Evolutionary conservation across 768 basidiomycete genomes (phyloP).

Genomic region (Pleurotus cornucopiae): DNA sequence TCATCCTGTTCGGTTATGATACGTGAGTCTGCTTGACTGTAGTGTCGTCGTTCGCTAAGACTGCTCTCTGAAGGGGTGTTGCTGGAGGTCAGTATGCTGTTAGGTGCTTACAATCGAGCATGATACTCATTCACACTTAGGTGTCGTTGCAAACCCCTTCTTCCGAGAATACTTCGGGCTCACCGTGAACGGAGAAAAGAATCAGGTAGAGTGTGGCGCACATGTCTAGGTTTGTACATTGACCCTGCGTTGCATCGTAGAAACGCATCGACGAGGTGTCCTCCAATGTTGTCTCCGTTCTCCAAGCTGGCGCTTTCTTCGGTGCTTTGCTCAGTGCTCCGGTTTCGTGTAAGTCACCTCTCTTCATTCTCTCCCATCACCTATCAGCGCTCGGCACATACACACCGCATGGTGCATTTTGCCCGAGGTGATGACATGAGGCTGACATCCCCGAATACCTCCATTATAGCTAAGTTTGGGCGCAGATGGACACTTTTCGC

Average conservation of each 20-base stretch:
- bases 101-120: not conserved
- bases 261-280: constrained; percentile 43
- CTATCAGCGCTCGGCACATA: not conserved
- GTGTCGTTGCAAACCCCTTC: not conserved
- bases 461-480: constrained; percentile 52
- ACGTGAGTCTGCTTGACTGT: constrained; percentile 38
- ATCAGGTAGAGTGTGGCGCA: not conserved
- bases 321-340: constrained; percentile 75
- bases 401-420: too few species aligned
- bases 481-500: constrained; percentile 58
- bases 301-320: constrained; percentile 88
- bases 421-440: too few species aligned
- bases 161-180: constrained; percentile 4
- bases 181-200: not conserved
- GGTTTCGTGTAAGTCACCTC: constrained; percentile 47
- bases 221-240: not conserved
- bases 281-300: constrained; percentile 81
- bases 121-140: not conserved
- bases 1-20: constrained; percentile 81
- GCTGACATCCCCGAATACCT: not conserved
- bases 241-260: not conserved
- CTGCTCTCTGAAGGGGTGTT: not conserved
- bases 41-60: not conserved
- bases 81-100: not conserved
- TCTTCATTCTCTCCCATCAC: not conserved